Base-by-base conservation (phyloP, 2,329 filamentous ascomycete genomes). In the Pseudocercospora macadamiae region DNA sequence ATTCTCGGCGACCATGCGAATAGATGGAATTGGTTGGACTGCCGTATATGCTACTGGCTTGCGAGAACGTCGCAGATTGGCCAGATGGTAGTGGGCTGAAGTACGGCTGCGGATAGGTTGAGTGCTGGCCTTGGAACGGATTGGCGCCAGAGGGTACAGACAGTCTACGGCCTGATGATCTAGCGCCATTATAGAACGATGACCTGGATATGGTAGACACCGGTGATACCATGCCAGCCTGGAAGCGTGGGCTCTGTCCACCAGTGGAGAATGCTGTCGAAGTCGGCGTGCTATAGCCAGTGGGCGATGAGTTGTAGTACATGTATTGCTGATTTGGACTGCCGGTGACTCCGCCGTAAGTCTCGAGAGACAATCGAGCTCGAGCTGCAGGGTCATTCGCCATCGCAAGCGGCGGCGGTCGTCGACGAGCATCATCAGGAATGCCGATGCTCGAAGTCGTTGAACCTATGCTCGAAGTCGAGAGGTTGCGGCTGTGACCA, bases 401-500 rank as follows among this genome's bases (percentile, higher is more conserved):
- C 3, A 88, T 88, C 87, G 96, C 95, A 59, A 93, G 79, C 0
- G 92, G 90, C 19, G 91, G 87, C 4, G 92, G 93, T 23, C 90
- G 84, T 59, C 89, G 85, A 51, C 91, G 85, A 36, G 83, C 75
- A 57, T 91, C 89, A 44, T 86, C 85, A 19, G 82, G 79, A 23
- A 49, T 34, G n/a, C 83, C 77, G 59, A 88, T 88, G 49, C 81
- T 87, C 1, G 90, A 92, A 54, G 86, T 78, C 5, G 88, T 87
- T 0, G 91, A 93, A 23, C 86, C 82, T 67, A 97, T 91, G 73
- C 91, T 96, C 0, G 93, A 96, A 2, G 91, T 86, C 0, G 93
- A 97, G 2, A 96, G 78, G 73, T 96, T 96, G 56, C 86, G 80
- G 67, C 88, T 90, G 73, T 97, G 93, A 1, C 92, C 91, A 59